phyloP scores from a whole-genome alignment of 2,329 filamentous ascomycete species.

The Talaromyces sp. region DNA sequence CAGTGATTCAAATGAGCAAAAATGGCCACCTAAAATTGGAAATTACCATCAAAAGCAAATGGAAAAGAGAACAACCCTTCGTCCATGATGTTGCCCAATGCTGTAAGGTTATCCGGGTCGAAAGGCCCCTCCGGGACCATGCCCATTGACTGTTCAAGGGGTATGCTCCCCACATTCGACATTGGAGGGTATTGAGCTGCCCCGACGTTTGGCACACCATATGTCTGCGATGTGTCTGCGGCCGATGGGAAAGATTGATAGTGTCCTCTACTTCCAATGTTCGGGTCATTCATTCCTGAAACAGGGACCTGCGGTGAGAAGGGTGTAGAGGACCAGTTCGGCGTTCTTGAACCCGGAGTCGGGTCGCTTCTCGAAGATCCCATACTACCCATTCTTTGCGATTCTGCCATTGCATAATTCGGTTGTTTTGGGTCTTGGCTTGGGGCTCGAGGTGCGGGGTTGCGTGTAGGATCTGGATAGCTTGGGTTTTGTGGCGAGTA shows the following conservation, averaged over 20 bases:
- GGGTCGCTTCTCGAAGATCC: conserved; percentile 6
- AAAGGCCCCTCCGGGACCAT: conserved; percentile 32
- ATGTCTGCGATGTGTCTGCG: conserved; percentile 2
- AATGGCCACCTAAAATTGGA: conserved; percentile 23
- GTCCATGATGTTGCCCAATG: conserved; percentile 36
- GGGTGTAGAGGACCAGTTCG: conserved; percentile 19
- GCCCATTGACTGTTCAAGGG: conserved; percentile 21
- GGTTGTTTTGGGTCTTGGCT: neutral
- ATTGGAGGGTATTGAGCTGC: conserved; percentile 20
- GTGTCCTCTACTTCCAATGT: neutral
- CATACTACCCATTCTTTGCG: conserved; percentile 8
- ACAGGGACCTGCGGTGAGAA: conserved; percentile 7
- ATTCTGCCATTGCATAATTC: neutral
- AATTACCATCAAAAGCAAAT: conserved; percentile 25
- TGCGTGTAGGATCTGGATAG: neutral
- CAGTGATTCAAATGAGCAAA: too few species aligned
- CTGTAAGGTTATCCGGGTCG: conserved; percentile 33
- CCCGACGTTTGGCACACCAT: neutral
- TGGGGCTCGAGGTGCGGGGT: neutral
- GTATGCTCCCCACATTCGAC: conserved; percentile 14
- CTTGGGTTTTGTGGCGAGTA: conserved; percentile 10
- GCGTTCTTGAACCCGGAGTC: conserved; percentile 3
- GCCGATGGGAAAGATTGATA: conserved; percentile 1
- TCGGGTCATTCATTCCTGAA: neutral
- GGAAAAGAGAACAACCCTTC: conserved; percentile 36